Evolutionary conservation across 2,329 filamentous ascomycete genomes (phyloP).

Genomic region (Claviceps fusiformis): DNA sequence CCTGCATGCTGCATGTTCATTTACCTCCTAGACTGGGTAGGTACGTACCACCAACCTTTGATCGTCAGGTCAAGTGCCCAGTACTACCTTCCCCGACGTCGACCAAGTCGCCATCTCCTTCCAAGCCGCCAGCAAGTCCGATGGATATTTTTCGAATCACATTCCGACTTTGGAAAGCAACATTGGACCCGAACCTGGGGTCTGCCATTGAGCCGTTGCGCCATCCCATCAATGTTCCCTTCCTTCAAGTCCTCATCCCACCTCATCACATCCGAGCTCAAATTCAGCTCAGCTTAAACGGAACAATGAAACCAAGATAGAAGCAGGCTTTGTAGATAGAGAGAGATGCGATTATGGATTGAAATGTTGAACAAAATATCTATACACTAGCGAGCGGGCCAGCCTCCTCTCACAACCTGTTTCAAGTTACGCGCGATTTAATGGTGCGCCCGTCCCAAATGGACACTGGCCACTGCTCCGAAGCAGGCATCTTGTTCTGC

Average conservation of each 20-base stretch:
- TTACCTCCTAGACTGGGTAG: no score
- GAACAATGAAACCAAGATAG: background rate
- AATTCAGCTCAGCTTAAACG: background rate
- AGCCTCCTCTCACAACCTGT: slow-evolving; percentile 13
- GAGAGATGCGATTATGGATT: slow-evolving; percentile 17
- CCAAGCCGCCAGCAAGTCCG: background rate
- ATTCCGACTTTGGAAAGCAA: background rate
- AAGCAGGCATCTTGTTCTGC: slow-evolving; percentile 1
- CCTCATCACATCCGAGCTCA: no score
- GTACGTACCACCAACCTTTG: no score
- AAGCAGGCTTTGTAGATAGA: background rate
- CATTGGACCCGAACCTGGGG: background rate
- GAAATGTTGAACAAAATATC: slow-evolving; percentile 18
- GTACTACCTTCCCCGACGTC: background rate
- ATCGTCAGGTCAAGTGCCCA: no score
- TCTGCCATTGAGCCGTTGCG: no score
- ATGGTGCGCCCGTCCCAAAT: background rate
- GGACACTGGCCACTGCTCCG: background rate
- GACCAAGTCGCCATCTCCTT: background rate
- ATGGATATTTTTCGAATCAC: background rate
- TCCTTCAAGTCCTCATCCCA: no score
- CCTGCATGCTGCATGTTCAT: background rate
- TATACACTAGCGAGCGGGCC: slow-evolving; percentile 21
- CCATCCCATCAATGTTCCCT: no score
- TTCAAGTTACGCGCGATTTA: background rate